phyloP scores from a whole-genome alignment of 129 eudicot species.

The Oenanthe sinensis region DNA sequence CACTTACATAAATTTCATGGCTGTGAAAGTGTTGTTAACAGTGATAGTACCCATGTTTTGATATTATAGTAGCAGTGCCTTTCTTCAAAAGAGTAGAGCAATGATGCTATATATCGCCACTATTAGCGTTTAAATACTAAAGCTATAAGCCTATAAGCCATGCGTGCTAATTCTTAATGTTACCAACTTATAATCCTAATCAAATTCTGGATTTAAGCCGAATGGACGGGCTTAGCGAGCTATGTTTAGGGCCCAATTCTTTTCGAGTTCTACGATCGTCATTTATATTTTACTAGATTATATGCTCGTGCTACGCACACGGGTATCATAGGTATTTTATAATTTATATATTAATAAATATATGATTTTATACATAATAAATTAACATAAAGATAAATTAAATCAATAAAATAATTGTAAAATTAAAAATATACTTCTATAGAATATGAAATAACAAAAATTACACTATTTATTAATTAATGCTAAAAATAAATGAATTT shows the following conservation, averaged over 20 bases:
- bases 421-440: too few relatives aligned
- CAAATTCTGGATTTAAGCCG: neutral
- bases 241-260: neutral
- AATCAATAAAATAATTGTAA: too few relatives aligned
- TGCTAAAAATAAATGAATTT: too few relatives aligned
- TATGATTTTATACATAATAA: too few relatives aligned
- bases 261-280: too few relatives aligned
- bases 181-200: neutral
- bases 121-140: neutral
- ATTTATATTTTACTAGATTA: too few relatives aligned
- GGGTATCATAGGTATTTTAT: too few relatives aligned
- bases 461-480: too few relatives aligned
- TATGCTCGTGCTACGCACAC: too few relatives aligned
- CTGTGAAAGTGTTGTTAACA: neutral
- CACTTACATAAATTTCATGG: constrained; percentile 1
- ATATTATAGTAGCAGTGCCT: neutral
- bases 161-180: neutral
- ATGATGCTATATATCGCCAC: neutral
- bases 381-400: too few relatives aligned
- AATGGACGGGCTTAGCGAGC: neutral
- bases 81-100: neutral
- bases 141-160: neutral
- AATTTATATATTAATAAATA: too few relatives aligned
- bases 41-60: neutral
- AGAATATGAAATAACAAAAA: too few relatives aligned